A percentile compares a stretch with the other conserved stretches of the same genome.
Conservation (phyloP, 2,329 filamentous ascomycete species). For the Phaeophleospora eucalypticola region DNA sequence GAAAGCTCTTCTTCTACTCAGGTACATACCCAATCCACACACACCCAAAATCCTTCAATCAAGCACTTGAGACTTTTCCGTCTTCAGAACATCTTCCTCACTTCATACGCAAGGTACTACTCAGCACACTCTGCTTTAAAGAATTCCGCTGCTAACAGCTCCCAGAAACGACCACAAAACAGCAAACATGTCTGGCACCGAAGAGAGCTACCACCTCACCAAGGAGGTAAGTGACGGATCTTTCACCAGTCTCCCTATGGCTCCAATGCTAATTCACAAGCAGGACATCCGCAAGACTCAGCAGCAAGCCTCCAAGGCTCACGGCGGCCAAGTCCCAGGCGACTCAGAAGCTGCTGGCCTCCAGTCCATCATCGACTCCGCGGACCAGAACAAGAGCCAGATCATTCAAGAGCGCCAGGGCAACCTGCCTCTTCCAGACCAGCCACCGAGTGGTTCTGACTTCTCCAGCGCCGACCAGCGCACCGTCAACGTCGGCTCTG, state of each 20-base stretch:
- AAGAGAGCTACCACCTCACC: slow-evolving; percentile 47
- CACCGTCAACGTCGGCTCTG: slow-evolving; percentile 67
- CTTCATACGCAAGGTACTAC: background rate
- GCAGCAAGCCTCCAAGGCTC: slow-evolving; percentile 37
- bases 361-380: slow-evolving; percentile 33
- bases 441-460: slow-evolving; percentile 72
- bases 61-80: too few relatives aligned
- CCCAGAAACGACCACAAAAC: slow-evolving; percentile 1
- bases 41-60: too few relatives aligned
- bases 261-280: background rate
- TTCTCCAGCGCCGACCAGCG: slow-evolving; percentile 68
- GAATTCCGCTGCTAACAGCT: background rate
- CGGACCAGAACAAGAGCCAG: slow-evolving; percentile 38
- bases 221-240: slow-evolving; percentile 28
- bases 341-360: slow-evolving; percentile 44
- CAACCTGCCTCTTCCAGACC: slow-evolving; percentile 74
- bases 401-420: slow-evolving; percentile 64
- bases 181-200: slow-evolving; percentile 30
- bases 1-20: too few relatives aligned
- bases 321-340: slow-evolving; percentile 41
- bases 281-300: slow-evolving; percentile 46
- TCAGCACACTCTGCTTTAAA: background rate
- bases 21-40: too few relatives aligned
- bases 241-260: background rate
- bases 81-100: background rate